A percentile compares a stretch with the other conserved stretches of the same genome.
These are phyloP conservation scores for Umbelopsis sp. DNA, from an alignment of 192 early-diverging fungal species.

Conservation along the genomic window DNA sequence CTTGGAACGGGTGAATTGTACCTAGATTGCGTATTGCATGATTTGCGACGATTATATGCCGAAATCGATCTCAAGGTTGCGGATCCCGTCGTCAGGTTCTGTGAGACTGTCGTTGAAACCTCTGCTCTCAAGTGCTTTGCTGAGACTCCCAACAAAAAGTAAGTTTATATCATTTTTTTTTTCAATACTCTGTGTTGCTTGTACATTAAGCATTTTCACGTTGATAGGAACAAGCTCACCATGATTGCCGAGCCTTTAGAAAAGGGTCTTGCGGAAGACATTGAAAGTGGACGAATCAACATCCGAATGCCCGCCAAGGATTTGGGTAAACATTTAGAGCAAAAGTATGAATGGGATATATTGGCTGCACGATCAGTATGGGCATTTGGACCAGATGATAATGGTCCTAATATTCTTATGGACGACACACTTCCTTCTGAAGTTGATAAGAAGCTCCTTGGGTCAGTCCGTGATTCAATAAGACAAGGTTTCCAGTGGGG, in stretches of 20 bases:
- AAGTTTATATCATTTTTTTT: constrained; percentile 11
- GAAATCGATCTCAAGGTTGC: constrained; percentile 99
- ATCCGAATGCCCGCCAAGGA: constrained; percentile 73
- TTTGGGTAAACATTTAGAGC: constrained; percentile 79
- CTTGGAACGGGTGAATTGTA: constrained; percentile 95
- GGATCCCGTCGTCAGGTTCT: constrained; percentile 94
- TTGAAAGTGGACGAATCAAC: constrained; percentile 76
- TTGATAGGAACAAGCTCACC: constrained; percentile 86
- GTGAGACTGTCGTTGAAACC: constrained; percentile 94
- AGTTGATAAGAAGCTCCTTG: constrained; percentile 83
- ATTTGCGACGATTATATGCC: constrained; percentile 88
- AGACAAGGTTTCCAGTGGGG: constrained; percentile 99
- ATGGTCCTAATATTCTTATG: constrained; percentile 89
- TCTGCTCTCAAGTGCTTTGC: constrained; percentile 95
- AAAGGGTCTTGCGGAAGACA: constrained; percentile 88
- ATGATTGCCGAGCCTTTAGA: constrained; percentile 96
- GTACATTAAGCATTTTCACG: background rate
- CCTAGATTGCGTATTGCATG: constrained; percentile 95
- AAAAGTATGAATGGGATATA: constrained; percentile 93
- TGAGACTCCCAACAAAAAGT: constrained; percentile 98
- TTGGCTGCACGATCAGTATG: constrained; percentile 92
- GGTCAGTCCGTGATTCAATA: constrained; percentile 80
- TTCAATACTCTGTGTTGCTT: background rate
- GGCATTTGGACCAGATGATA: constrained; percentile 96
- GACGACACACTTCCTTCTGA: constrained; percentile 97